Conservation (phyloP, 1,284 basidiomycete genomes). For the Boletus sp. region DNA sequence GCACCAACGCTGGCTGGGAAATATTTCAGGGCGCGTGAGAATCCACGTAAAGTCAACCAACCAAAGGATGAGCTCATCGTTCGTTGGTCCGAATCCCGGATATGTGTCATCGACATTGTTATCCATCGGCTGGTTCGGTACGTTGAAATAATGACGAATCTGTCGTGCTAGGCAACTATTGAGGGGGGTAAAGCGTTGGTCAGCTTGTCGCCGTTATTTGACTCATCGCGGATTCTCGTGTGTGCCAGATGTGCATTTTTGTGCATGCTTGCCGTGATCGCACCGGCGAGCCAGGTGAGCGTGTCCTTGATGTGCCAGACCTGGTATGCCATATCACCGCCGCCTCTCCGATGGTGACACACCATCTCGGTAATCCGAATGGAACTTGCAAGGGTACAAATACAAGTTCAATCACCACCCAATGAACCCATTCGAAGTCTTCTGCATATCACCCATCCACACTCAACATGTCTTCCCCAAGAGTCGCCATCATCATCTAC, state of each 20-base stretch:
- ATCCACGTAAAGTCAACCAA: too few relatives aligned
- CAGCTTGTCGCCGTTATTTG: not conserved
- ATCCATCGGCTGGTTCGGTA: too few relatives aligned
- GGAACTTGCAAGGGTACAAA: constrained; percentile 15
- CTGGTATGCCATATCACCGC: constrained; percentile 1
- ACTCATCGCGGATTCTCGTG: constrained; percentile 14
- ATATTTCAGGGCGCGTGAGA: too few relatives aligned
- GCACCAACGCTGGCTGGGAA: too few relatives aligned
- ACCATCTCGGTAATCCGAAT: not conserved
- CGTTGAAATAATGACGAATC: too few relatives aligned
- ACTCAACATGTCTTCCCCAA: constrained; percentile 26
- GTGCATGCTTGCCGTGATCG: constrained; percentile 4
- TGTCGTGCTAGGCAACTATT: too few relatives aligned
- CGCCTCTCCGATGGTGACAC: not conserved
- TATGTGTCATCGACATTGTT: too few relatives aligned
- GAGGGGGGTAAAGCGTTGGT: not conserved
- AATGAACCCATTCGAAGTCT: not conserved
- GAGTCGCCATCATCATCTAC: constrained; percentile 48
- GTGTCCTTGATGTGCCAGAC: constrained; percentile 16
- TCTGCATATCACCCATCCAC: not conserved
- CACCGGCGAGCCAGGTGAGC: not conserved
- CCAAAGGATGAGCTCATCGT: too few relatives aligned
- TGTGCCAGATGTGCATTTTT: constrained; percentile 12
- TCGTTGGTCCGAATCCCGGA: too few relatives aligned
- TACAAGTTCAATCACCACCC: constrained; percentile 5